Evolutionary conservation across 2,329 filamentous ascomycete species (phyloP).

Genomic region (Aspergillus latus): DNA sequence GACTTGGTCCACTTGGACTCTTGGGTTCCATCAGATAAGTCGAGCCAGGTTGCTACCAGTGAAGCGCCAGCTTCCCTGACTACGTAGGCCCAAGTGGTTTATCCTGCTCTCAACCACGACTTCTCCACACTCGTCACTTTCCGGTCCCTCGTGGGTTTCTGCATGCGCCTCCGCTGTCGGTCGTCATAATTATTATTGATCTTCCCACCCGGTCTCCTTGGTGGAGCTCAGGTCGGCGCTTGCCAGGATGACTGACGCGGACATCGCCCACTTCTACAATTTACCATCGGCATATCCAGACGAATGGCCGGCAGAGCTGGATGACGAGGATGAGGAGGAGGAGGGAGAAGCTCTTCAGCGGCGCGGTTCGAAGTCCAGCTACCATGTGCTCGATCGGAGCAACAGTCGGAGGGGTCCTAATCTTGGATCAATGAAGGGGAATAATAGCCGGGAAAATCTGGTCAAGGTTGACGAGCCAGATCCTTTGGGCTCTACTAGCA

Average conservation of each 20-base stretch:
- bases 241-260: constrained; percentile 64
- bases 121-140: constrained; percentile 4
- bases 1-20: constrained; percentile 14
- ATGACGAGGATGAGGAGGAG: constrained; percentile 67
- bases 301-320: constrained; percentile 83
- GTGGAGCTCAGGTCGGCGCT: constrained; percentile 11
- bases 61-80: background rate
- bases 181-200: background rate
- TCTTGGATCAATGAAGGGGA: constrained; percentile 66
- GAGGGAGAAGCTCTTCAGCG: constrained; percentile 53
- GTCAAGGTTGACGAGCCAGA: constrained; percentile 92
- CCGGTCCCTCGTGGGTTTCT: constrained; percentile 11
- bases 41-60: background rate
- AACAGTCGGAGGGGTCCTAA: constrained; percentile 67
- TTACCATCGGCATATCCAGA: constrained; percentile 74
- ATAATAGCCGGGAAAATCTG: constrained; percentile 69
- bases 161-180: constrained; percentile 17
- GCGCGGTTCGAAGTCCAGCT: constrained; percentile 66
- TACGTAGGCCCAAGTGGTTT: background rate
- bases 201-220: background rate
- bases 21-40: constrained; percentile 24
- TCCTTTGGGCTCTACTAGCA: constrained; percentile 82
- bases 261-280: constrained; percentile 88
- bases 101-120: background rate
- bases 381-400: constrained; percentile 77